These are phyloP conservation scores for Cryptococcus maquisensis DNA, from an alignment of 1,284 basidiomycete species.

Conservation along the genomic window DNA sequence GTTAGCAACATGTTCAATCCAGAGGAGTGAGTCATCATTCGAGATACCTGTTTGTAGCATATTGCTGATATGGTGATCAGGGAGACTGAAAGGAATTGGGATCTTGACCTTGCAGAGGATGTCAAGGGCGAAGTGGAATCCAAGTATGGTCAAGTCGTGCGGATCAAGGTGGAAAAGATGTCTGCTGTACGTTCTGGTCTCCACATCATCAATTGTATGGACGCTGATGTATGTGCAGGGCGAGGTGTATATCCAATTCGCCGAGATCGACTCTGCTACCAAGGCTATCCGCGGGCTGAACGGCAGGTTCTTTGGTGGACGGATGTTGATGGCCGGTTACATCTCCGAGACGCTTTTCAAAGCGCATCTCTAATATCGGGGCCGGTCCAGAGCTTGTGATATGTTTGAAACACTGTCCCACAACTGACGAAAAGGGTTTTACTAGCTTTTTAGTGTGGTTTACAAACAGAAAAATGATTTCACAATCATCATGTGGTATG, in stretches of 20 bases:
- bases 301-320: slow-evolving; percentile 92
- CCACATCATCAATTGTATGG: not conserved
- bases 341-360: slow-evolving; percentile 90
- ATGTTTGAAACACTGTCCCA: no score
- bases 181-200: slow-evolving; percentile 62
- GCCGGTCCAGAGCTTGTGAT: no score
- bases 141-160: slow-evolving; percentile 82
- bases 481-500: no score
- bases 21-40: slow-evolving; percentile 64
- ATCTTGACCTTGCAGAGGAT: slow-evolving; percentile 90
- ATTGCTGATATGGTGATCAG: slow-evolving; percentile 50
- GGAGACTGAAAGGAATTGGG: slow-evolving; percentile 95
- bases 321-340: slow-evolving; percentile 75
- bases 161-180: slow-evolving; percentile 91
- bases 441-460: no score
- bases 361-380: slow-evolving; percentile 56
- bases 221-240: slow-evolving; percentile 58
- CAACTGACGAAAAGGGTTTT: no score
- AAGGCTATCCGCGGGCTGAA: slow-evolving; percentile 83
- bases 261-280: slow-evolving; percentile 69
- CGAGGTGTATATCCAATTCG: slow-evolving; percentile 95
- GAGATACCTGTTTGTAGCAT: not conserved
- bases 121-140: slow-evolving; percentile 88
- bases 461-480: no score
- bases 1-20: slow-evolving; percentile 96